Percentiles rank a stretch among this genome's conserved stretches.
These are phyloP conservation scores for Candida railenensis DNA, from an alignment of 805 yeast species.

Conservation along the genomic window DNA sequence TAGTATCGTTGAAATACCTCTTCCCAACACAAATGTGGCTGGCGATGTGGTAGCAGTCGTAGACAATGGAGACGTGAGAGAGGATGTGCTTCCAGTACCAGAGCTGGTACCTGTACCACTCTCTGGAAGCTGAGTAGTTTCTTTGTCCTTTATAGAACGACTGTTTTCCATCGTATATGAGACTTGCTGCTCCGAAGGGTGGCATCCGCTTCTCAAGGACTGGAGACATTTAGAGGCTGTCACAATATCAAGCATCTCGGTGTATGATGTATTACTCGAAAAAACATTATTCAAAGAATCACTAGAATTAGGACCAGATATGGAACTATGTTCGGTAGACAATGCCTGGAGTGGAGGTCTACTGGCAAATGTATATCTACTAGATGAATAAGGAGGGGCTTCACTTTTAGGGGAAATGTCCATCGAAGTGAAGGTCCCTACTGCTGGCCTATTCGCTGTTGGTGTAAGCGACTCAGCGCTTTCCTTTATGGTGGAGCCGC, in stretches of 20 bases:
- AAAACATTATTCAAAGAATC: background rate
- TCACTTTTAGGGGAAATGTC: background rate
- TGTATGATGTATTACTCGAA: slow-evolving; percentile 6
- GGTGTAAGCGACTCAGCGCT: background rate
- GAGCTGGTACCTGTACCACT: background rate
- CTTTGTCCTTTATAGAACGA: background rate
- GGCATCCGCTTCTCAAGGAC: slow-evolving; percentile 15
- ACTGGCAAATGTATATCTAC: too few relatives aligned
- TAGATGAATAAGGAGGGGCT: background rate
- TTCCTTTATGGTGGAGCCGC: background rate
- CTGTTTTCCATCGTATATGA: background rate
- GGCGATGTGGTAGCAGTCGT: background rate
- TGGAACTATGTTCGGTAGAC: too few relatives aligned
- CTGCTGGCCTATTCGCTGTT: background rate
- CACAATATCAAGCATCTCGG: slow-evolving; percentile 29
- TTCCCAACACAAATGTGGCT: background rate
- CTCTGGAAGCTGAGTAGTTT: background rate
- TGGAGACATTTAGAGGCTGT: slow-evolving; percentile 38
- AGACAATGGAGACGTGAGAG: background rate
- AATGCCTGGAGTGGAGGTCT: too few relatives aligned
- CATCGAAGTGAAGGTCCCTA: background rate
- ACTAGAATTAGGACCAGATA: background rate
- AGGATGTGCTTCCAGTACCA: background rate
- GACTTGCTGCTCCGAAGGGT: background rate
- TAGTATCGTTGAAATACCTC: slow-evolving; percentile 30